Conservation (phyloP, 2,329 filamentous ascomycete genomes). For the Emergomyces pasteurianus region DNA sequence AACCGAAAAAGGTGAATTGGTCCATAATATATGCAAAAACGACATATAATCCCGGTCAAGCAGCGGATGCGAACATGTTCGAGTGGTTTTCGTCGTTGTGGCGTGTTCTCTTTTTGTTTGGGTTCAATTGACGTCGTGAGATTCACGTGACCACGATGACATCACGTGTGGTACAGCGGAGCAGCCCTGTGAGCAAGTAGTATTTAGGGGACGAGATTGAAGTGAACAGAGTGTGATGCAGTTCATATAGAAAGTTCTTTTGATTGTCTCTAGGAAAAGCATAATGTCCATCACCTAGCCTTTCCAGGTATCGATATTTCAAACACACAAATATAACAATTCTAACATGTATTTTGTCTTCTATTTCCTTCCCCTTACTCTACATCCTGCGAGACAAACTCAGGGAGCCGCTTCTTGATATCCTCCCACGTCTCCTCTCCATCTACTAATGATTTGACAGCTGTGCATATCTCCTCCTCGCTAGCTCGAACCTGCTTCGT, state of each 20-base stretch:
- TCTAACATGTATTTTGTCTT: background rate
- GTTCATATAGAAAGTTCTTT: background rate
- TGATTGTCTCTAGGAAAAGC: background rate
- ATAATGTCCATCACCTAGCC: background rate
- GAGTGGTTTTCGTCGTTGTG: background rate
- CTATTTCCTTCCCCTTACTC: conserved; percentile 24
- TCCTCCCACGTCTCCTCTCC: conserved; percentile 57
- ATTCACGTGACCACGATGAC: background rate
- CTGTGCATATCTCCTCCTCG: conserved; percentile 65
- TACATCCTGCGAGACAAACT: conserved; percentile 64
- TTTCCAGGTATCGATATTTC: background rate
- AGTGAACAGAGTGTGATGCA: background rate
- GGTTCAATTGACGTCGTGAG: background rate
- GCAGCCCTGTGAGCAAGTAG: background rate
- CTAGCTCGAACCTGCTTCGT: conserved; percentile 81
- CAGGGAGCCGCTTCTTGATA: conserved; percentile 64
- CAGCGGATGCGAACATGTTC: background rate
- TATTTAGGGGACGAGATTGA: background rate
- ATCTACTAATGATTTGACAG: conserved; percentile 53
- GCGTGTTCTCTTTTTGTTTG: background rate
- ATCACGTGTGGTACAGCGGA: background rate
- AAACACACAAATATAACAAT: background rate
- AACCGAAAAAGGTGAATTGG: background rate
- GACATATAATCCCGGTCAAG: background rate
- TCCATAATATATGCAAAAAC: background rate